Conservation (phyloP, 2,329 filamentous ascomycete genomes). For the Aureobasidium zeae region DNA sequence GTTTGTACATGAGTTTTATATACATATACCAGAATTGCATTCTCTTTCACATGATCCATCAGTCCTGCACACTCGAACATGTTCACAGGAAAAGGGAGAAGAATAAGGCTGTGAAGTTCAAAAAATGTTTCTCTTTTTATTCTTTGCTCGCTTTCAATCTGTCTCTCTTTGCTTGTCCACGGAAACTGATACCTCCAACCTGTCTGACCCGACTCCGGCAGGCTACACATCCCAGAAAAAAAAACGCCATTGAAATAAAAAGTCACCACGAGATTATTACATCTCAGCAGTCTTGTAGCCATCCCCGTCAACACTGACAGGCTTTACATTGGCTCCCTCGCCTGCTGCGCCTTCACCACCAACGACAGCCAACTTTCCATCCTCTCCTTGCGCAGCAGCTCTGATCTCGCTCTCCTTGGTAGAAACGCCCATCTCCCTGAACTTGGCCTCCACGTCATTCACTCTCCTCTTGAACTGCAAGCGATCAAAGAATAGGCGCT, state of each 20-base stretch:
- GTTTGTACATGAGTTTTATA: too few species aligned
- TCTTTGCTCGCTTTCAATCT: too few species aligned
- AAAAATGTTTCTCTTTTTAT: too few species aligned
- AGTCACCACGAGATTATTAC: neutral
- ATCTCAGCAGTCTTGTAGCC: constrained; percentile 7
- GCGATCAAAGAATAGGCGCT: constrained; percentile 88
- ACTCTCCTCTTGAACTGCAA: constrained; percentile 83
- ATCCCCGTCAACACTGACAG: neutral
- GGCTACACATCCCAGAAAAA: too few species aligned
- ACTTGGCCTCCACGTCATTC: constrained; percentile 62
- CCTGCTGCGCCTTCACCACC: constrained; percentile 5
- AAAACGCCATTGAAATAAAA: too few species aligned
- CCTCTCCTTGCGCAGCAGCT: constrained; percentile 6
- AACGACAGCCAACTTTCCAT: constrained; percentile 2
- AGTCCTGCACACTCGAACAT: too few species aligned
- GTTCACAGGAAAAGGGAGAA: too few species aligned
- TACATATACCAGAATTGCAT: too few species aligned
- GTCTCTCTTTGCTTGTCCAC: too few species aligned
- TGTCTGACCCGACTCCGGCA: too few species aligned
- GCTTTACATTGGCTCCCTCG: neutral
- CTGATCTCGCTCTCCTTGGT: neutral
- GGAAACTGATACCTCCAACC: too few species aligned
- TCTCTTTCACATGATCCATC: neutral
- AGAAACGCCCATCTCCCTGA: constrained; percentile 22
- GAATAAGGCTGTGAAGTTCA: too few species aligned